These are phyloP conservation scores for Malus sylvestris DNA, from an alignment of 306 rosid genomes.

Conservation along the genomic window DNA sequence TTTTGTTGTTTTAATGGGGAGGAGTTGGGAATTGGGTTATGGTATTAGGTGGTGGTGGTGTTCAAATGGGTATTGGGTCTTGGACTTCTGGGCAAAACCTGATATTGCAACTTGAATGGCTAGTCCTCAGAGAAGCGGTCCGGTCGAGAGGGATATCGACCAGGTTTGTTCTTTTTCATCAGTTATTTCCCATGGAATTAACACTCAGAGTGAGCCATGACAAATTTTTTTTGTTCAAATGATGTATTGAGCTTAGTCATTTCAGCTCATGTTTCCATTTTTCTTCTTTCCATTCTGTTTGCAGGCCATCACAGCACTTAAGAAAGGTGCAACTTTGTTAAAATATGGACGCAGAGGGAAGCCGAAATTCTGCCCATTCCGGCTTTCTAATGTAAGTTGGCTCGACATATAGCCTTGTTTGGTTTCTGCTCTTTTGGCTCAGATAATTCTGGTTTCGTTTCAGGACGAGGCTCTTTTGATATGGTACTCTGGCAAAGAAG, in stretches of 20 bases:
- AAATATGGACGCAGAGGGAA: constrained; percentile 94
- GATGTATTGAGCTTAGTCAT: not conserved
- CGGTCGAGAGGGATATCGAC: constrained; percentile 68
- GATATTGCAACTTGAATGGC: constrained; percentile 86
- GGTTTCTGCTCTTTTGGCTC: constrained; percentile 20
- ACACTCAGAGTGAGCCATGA: not conserved
- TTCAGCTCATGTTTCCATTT: not conserved
- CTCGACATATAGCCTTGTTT: not conserved
- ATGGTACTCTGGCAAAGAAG: constrained; percentile 91
- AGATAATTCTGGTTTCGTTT: constrained; percentile 15
- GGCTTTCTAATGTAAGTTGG: constrained; percentile 80
- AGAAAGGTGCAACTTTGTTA: constrained; percentile 84
- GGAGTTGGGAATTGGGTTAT: constrained; percentile 34
- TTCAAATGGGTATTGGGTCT: constrained; percentile 64
- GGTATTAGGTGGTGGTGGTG: constrained; percentile 33
- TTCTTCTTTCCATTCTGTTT: constrained; percentile 13
- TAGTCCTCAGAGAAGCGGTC: constrained; percentile 56
- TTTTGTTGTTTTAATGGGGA: constrained; percentile 43
- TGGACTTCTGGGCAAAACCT: constrained; percentile 33
- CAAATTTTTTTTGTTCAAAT: not conserved
- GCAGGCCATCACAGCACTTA: constrained; percentile 80
- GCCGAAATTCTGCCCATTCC: constrained; percentile 94
- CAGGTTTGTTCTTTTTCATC: constrained; percentile 50
- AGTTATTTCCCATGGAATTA: not conserved
- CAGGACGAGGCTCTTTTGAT: constrained; percentile 82